Evolutionary conservation across 257 asterid genomes (phyloP), one percentile per base, ranked within the genome.

Genomic region (Gardenia jasminoides): DNA sequence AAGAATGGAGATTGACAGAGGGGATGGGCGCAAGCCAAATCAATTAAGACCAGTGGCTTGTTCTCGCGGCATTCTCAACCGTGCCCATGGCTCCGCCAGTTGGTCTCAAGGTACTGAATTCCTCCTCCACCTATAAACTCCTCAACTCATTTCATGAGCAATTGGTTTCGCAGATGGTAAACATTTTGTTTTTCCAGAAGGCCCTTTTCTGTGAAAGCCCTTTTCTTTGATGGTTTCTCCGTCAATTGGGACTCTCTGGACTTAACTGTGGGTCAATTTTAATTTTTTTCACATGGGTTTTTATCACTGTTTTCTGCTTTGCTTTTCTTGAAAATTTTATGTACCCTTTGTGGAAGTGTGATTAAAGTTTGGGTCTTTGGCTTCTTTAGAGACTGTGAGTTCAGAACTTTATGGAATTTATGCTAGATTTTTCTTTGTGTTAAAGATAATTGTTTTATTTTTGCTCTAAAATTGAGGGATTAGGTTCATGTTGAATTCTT

Each of bases 61-160:
- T 82, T 77, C 94, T 70, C 96, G 94, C 10, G 83, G 83, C 80
- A 85, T 91, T 76, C 97, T 95, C 85, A 87, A 76, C 82, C 98
- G 99, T 79, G 93, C 98, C 78, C 98, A 93, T 84, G 99, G 99
- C 80, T 95, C 98, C 78, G 99, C 94, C 10, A 91, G 90, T 72
- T 84, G 86, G 84, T 85, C 85, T 69, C 92, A 93, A 76, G 90
- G 88, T 85, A 33, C 44, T 11, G 4, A 19, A 4, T 66, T 36
- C 15, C 16, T 24, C 9, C 24, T 19, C 19, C 19, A 8, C 7
- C 28, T 1, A 48, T 11, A 48, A 48, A 13, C 56, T 12, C 56
- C 26, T 61, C 67, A 36, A 6, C 30, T 41, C 28, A 33, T 39
- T 56, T 8, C 24, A 31, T 62, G 28, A 22, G 0, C 3, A 41